Base-by-base conservation (phyloP, 2,329 filamentous ascomycete species). In the Clarireedia paspali region DNA sequence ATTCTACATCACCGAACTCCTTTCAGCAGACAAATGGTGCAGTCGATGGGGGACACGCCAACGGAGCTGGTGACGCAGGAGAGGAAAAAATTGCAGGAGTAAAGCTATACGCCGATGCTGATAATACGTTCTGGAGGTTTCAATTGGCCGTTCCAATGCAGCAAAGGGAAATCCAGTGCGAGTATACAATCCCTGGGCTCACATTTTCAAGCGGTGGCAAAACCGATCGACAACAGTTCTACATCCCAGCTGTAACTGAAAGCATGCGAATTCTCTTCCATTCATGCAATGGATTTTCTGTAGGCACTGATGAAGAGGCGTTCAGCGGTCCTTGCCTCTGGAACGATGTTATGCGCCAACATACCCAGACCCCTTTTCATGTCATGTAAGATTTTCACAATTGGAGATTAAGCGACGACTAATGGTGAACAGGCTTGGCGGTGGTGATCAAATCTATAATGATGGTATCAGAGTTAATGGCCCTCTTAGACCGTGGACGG, bases 181-280 rank as follows among this genome's bases (percentile, higher is more conserved):
- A 87, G 64, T 96, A 96, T 72, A 75, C 75, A 23, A 81, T 96
- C 57, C 80, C 83, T 6, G 80, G 80, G 14, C 73, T 94, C 67
- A 78, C 76, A 48, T 86, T 85, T 66, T 74, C 77, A 52, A 80
- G 79, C 61, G 72, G 75, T 40, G 76, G 75, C 60, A 81, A 83
- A 68, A 76, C 77, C 6, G 75, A 73, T 57, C 72, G 70, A 75
- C 95, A 79, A 74, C 82, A 63, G 50, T 99, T 99, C 72, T 95
- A 87, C 77, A 83, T 97, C 4, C 92, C 94, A 12, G 89, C 88
- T 12, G 77, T 79, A 57, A 82, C 83, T 46, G 86, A 96, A 71
- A 88, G 89, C 4, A 97, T 99, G 92, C 90, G 95, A 68, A 88
- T 96, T 68, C 95, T 97, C 89, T 99, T 96, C 73, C 88, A 96